Evolutionary conservation across 306 rosid species (phyloP).

Genomic region (Fragaria iinumae): DNA sequence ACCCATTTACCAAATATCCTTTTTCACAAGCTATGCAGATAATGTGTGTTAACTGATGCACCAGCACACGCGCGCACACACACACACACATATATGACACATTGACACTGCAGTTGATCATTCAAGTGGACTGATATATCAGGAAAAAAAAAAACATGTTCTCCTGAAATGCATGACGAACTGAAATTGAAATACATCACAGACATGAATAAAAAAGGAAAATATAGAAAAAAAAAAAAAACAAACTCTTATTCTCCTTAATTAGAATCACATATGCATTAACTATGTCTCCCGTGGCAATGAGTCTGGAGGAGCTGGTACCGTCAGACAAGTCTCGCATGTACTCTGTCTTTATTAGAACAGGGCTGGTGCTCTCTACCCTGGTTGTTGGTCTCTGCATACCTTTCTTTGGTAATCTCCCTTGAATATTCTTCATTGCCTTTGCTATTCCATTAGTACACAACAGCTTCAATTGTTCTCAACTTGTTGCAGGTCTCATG

Average conservation of each 20-base stretch:
- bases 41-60: neutral
- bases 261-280: conserved; percentile 76
- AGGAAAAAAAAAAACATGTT: neutral
- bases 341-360: conserved; percentile 71
- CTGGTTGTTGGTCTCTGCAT: conserved; percentile 67
- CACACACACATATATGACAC: neutral
- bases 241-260: conserved; percentile 41
- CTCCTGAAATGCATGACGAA: neutral
- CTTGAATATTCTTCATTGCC: conserved; percentile 11
- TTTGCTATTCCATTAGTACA: neutral
- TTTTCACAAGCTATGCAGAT: conserved; percentile 25
- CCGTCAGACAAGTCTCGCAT: conserved; percentile 70
- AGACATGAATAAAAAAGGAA: neutral
- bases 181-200: neutral
- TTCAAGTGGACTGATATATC: neutral
- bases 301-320: conserved; percentile 95
- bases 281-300: conserved; percentile 92
- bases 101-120: too few relatives aligned
- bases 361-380: conserved; percentile 79
- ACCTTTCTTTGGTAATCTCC: conserved; percentile 88
- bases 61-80: neutral
- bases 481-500: conserved; percentile 58
- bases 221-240: too few relatives aligned
- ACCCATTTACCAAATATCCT: conserved; percentile 99
- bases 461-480: neutral